Conservation (phyloP, 495 filamentous ascomycete genomes). For the Pyronema omphalodes region DNA sequence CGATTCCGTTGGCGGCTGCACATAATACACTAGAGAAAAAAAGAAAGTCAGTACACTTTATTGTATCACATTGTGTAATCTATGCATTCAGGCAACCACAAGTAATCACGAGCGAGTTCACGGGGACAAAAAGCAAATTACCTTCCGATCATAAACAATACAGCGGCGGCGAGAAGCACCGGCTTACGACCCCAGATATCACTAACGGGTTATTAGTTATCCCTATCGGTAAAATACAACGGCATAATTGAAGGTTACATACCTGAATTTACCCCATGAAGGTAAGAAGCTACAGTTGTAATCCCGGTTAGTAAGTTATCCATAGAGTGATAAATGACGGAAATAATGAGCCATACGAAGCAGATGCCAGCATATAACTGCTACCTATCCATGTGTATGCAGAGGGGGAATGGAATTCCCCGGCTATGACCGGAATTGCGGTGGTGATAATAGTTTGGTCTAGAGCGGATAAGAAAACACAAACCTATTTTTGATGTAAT, state of each 20-base stretch:
- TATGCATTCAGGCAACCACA: too few species aligned
- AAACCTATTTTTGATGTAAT: slow-evolving; percentile 20
- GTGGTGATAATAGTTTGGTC: slow-evolving; percentile 46
- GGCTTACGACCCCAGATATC: slow-evolving; percentile 80
- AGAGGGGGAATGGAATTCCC: slow-evolving; percentile 39
- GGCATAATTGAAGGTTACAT: neutral
- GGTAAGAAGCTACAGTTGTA: slow-evolving; percentile 21
- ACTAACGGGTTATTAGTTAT: slow-evolving; percentile 1
- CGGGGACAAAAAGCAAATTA: neutral
- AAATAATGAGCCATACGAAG: slow-evolving; percentile 18
- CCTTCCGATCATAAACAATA: slow-evolving; percentile 43
- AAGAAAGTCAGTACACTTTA: neutral
- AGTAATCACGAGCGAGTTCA: too few species aligned
- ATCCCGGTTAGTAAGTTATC: slow-evolving; percentile 1
- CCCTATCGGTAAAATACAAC: neutral
- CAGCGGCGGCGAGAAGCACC: slow-evolving; percentile 52
- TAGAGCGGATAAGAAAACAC: slow-evolving; percentile 40
- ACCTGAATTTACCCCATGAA: slow-evolving; percentile 30
- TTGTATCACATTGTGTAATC: neutral
- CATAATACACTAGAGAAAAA: slow-evolving; percentile 39
- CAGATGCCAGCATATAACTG: slow-evolving; percentile 31
- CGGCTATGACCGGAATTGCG: slow-evolving; percentile 43
- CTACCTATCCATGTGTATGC: slow-evolving; percentile 63
- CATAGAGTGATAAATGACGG: slow-evolving; percentile 1
- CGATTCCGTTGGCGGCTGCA: slow-evolving; percentile 45